Percentiles rank a stretch among this genome's conserved stretches.
phyloP scores from a whole-genome alignment of 345 rosid species.

The Ailanthus altissimus region DNA sequence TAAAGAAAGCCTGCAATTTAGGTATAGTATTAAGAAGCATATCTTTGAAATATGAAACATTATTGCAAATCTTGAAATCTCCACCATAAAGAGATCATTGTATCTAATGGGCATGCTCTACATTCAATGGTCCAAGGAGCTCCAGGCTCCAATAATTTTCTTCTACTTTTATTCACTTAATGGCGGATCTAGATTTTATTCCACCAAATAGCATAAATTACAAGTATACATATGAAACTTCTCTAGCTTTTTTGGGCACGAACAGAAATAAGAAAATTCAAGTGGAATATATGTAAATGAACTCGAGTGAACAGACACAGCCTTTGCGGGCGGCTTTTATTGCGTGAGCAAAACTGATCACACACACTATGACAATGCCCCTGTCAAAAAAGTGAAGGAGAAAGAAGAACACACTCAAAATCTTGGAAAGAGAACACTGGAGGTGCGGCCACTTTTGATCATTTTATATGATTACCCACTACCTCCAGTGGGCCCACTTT shows the following conservation, averaged over 20 bases:
- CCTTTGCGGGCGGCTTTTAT: not conserved
- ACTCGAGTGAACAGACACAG: too few relatives aligned
- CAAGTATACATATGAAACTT: too few relatives aligned
- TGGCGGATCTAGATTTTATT: too few relatives aligned
- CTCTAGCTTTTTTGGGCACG: too few relatives aligned
- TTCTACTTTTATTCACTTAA: too few relatives aligned
- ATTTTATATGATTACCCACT: constrained; percentile 34
- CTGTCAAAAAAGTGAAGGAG: not conserved
- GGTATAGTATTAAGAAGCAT: not conserved
- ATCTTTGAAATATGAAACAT: too few relatives aligned
- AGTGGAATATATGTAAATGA: not conserved
- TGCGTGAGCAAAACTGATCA: not conserved
- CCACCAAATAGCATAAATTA: too few relatives aligned
- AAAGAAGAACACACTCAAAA: not conserved
- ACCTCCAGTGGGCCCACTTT: constrained; percentile 21
- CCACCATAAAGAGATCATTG: not conserved
- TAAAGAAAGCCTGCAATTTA: constrained; percentile 9
- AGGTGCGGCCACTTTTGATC: constrained; percentile 18
- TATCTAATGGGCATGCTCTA: not conserved
- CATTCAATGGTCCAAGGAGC: too few relatives aligned
- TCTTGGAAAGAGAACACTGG: not conserved
- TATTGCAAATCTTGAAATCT: not conserved
- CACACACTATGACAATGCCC: not conserved
- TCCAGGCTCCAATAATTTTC: too few relatives aligned
- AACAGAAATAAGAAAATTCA: too few relatives aligned